Base-by-base conservation (phyloP, 169 alveolate genomes). In the Eimeria tenella region DNA sequence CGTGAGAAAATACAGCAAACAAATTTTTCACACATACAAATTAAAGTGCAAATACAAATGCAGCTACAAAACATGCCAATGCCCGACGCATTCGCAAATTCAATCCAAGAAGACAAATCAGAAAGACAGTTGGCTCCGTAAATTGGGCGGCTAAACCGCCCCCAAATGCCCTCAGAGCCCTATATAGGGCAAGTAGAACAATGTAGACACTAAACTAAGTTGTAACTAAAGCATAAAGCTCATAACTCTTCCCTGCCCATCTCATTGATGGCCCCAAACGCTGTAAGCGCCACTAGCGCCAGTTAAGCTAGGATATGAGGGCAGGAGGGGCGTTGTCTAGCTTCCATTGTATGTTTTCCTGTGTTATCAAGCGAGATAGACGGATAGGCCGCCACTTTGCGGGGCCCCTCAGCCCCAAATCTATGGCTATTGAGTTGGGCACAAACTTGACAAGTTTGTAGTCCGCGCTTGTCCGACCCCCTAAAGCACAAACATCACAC, bases 391-490 rank as follows among this genome's bases (percentile, higher is more conserved):
- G 5, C 87, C 87, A 77, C 70, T n/a, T 50, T 9, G 68, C 68
- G 21, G 42, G 10, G 19, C 87, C 87, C 13, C 87, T 63, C 6
- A 49, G 5, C 5, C 42, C 70, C 63, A 77, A 53, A 56, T 77
- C 68, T 8, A 77, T 53, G 11, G 53, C 87, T 50, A 77, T 53
- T 6, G 87, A 17, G 68, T 19, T 50, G 87, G 87, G 87, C 15
- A 77, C 87, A 49, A 77, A 77, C 87, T 77, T 77, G 31, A 77
- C 25, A 9, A 77, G 70, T 17, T 53, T 77, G 70, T 77, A 77
- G 52, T 50, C 87, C 5, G 71, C 62, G 58, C 87, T 53, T 31
- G 58, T 7, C 25, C 23, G 63, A 49, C 87, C 87, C 31, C 70
- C 87, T 77, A 68, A 25, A 53, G 87, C 42, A 77, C 19, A 53